Evolutionary conservation across 2,329 filamentous ascomycete genomes (phyloP), one percentile per base, ranked within the genome.

Genomic region (Ilyonectria robusta): DNA sequence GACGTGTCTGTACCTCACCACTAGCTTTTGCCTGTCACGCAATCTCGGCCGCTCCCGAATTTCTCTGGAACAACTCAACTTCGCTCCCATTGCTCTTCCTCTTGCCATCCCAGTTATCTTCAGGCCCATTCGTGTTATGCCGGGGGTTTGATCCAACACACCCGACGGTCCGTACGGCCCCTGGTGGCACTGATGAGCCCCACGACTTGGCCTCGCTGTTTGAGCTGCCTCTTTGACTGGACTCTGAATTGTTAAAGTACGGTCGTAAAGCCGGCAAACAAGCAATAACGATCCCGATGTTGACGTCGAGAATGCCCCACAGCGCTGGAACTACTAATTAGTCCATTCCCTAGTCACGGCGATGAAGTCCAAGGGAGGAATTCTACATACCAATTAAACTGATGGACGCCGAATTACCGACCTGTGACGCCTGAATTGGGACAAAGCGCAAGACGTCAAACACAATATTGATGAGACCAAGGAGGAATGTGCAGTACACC

Each of bases 211-310:
- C 21, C 11, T 26, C 40, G 1, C 13, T 13, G 6, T 37, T 60
- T 2, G 42, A 29, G 19, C 48, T 55, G 2, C 50, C 15, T 42
- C 33, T 51, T 3, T 21, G 26, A 8, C 44, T 37, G 2, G 58
- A 61, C 2, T n/a, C 15, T 3, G 23, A 29, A 23, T 37, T 53
- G 1, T 48, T 67, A 8, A 74, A 67, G 8, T 68, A 74, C 2
- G 72, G 72, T 1, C 72, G 62, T 0, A 74, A 61, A 8, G 72
- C 65, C 0, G 72, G 72, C 2, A 74, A 54, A 8, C 72, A 74
- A 0, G 72, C 70, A 1, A 74, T 60, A 11, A 74, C 67, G 2
- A 74, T 60, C 0, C 70, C 66, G 0, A 74, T 61, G 2, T 67
- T 70, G 6, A 26, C 64, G 5, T 74, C 70, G 4, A 73, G 59